Conservation (phyloP, 2,329 filamentous ascomycete genomes). For the Cytospora piceae region DNA sequence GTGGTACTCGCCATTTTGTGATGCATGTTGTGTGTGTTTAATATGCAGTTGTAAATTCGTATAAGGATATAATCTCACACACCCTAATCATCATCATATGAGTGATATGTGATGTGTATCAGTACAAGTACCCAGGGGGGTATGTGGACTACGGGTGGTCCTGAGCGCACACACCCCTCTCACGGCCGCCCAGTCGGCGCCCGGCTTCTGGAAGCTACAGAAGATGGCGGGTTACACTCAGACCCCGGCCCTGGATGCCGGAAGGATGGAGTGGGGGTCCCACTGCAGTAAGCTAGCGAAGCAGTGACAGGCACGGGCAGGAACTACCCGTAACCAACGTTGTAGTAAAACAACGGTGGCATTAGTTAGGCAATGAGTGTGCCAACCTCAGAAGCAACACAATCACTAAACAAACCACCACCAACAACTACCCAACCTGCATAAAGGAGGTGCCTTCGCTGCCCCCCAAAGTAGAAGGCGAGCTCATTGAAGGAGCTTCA, state of each 20-base stretch:
- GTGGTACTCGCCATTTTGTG: background rate
- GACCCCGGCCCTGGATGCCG: constrained; percentile 8
- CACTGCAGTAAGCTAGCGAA: constrained; percentile 14
- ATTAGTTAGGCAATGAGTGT: background rate
- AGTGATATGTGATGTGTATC: background rate
- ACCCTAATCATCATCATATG: background rate
- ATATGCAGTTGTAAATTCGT: background rate
- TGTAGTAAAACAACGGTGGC: background rate
- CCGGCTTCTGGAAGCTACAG: constrained; percentile 3
- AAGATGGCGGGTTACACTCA: background rate
- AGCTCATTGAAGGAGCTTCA: background rate
- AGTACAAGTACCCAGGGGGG: background rate
- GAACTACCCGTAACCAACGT: constrained; percentile 5
- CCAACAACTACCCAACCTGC: background rate
- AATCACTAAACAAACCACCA: background rate
- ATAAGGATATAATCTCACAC: background rate
- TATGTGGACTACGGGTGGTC: background rate
- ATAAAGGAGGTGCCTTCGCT: background rate
- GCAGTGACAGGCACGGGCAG: constrained; percentile 15
- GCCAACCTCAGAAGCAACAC: background rate
- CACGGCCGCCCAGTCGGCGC: background rate
- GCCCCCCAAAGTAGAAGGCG: background rate
- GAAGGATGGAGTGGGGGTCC: constrained; percentile 1
- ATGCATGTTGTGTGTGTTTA: background rate
- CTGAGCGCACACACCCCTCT: background rate